Evolutionary conservation across 2,329 filamentous ascomycete genomes (phyloP), one percentile per base, ranked within the genome.

Genomic region (Metarhizium humberi): DNA sequence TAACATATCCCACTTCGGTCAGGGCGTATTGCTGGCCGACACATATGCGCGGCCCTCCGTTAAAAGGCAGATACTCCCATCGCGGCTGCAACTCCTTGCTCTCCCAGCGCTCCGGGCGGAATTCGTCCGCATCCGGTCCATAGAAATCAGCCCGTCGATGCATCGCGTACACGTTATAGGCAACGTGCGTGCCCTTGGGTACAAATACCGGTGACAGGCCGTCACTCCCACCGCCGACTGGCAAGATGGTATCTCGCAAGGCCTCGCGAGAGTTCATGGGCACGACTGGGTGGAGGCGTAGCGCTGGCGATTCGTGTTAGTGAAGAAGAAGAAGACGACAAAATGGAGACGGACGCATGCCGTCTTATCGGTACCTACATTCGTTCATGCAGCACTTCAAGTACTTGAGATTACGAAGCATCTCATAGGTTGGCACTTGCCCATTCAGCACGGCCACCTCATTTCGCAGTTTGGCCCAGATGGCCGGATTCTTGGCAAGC

Each of bases 141-240:
- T 66, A 77, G 25, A 75, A 59, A 20, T 71, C 68, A 14, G 60
- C 59, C 4, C 66, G 59, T 3, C 72, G 65, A 53, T 76, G 73
- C 66, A 76, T 70, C 1, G 61, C 32, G 59, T 74, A 77, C 1
- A 73, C 66, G 56, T 61, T 68, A 60, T 75, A 78, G 4, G 59
- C 62, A 14, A 78, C 69, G 0, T 64, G 55, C 1, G 70, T 69
- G n/a, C 76, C 78, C 51, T 75, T 75, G 6, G 67, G 67, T 2
- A 82, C 70, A 56, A 76, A 75, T 16, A 82, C 63, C 0, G 79
- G 78, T 0, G 67, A 65, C 13, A 59, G 63, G 14, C 75, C 73
- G 50, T 78, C 70, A 1, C 66, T 63, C 0, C 79, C 79, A 46
- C 79, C 79, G 20, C 79, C 79, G 0, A 67, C 60, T 1, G 79